Evolutionary conservation across 768 basidiomycete species (phyloP), one percentile per base, ranked within the genome.

Genomic region (Tylopilus plumbeoviolaceoides): DNA sequence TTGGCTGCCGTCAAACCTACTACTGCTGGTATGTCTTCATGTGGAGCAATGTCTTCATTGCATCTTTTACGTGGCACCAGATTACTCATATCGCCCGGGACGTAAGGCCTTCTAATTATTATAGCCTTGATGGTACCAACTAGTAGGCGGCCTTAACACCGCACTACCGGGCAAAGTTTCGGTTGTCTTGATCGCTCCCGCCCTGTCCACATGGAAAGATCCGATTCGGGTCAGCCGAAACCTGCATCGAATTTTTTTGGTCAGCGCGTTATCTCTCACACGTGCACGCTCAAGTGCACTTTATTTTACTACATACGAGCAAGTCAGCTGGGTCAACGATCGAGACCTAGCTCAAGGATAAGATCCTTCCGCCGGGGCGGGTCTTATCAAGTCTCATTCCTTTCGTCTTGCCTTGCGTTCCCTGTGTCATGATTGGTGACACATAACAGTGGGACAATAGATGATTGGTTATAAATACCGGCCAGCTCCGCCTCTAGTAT

Each of bases 341-440:
- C 14, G 21, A 40, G 47, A 55, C 44, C 38, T 20, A 18, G 25
- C 18, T 21, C 11, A 23, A n/a, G 51, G 61, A 50, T 51, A 56
- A 56, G 54, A 54, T 56, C 61, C 61, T 59, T 51, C 60, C 59
- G 56, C 43, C 2, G 31, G 41, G 25, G 35, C 44, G 48, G 53
- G 49, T 50, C 50, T 50, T 44, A 50, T 31, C 42, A 33, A 42
- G 30, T 23, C 44, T 40, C 7, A 27, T 27, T 7, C 6, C 7
- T 10, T 33, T 35, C 3, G 20, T 35, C 39, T 20, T 38, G 12
- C 44, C 11, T 25, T 43, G 27, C 48, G 36, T 30, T 18, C 25
- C 18, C 18, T 15, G 18, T 39, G 48, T 48, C 45, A 38, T 51
- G 20, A 33, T 47, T 11, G 7, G 15, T 49, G 50, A 46, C 36